A percentile compares a stretch with the other conserved stretches of the same genome.
phyloP scores from a whole-genome alignment of 257 asterid species.

The Przewalskia tangutica region DNA sequence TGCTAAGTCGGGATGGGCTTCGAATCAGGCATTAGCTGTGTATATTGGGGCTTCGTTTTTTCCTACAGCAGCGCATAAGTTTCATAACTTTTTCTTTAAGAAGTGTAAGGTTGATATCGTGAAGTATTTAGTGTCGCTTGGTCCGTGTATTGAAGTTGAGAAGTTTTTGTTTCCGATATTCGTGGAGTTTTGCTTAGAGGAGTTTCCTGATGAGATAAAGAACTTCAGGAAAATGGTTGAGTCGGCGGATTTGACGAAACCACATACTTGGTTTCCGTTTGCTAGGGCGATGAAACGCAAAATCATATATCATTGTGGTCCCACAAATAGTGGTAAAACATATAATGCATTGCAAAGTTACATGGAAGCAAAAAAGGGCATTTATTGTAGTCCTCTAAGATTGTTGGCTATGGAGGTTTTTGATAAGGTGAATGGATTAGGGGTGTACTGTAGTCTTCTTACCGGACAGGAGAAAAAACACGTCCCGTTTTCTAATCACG shows the following conservation, averaged over 20 bases:
- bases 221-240: slow-evolving; percentile 68
- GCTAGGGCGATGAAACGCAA: slow-evolving; percentile 95
- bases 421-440: slow-evolving; percentile 77
- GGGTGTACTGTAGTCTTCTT: slow-evolving; percentile 82
- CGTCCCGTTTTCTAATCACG: slow-evolving; percentile 85
- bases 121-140: slow-evolving; percentile 48
- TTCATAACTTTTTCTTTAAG: slow-evolving; percentile 38
- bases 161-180: slow-evolving; percentile 75
- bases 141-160: slow-evolving; percentile 61
- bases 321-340: slow-evolving; percentile 95
- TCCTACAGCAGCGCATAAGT: slow-evolving; percentile 59
- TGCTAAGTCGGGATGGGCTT: slow-evolving; percentile 70
- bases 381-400: slow-evolving; percentile 94
- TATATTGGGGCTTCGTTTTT: slow-evolving; percentile 72
- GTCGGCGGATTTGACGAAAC: slow-evolving; percentile 84
- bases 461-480: slow-evolving; percentile 85
- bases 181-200: slow-evolving; percentile 73
- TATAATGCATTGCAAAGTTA: slow-evolving; percentile 88
- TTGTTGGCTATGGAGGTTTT: slow-evolving; percentile 96
- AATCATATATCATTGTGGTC: slow-evolving; percentile 86
- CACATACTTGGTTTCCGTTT: slow-evolving; percentile 95
- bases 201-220: slow-evolving; percentile 61
- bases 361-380: slow-evolving; percentile 88
- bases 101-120: slow-evolving; percentile 40
- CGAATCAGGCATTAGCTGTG: slow-evolving; percentile 71